Evolutionary conservation across 345 rosid genomes (phyloP).

Genomic region (Dimocarpus longan): DNA sequence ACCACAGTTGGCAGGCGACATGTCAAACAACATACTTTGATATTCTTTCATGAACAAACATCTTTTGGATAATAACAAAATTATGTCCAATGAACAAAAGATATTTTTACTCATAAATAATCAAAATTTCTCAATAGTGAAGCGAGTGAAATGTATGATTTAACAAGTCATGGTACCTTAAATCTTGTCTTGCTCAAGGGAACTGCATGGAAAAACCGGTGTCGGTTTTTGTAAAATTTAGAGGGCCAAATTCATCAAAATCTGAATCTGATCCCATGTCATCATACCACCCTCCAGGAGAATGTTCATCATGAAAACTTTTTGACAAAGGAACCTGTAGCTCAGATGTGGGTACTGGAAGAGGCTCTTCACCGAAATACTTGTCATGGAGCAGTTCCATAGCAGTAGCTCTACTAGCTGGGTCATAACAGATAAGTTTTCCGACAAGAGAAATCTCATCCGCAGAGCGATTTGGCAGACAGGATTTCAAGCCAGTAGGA

Average conservation of each 20-base stretch:
- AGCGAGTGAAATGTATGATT: constrained; percentile 4
- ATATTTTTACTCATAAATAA: neutral
- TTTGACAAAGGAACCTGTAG: constrained; percentile 64
- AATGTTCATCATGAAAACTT: constrained; percentile 62
- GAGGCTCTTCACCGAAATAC: constrained; percentile 74
- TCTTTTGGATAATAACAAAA: neutral
- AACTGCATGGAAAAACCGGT: constrained; percentile 71
- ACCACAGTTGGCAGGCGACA: neutral
- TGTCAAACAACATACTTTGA: neutral
- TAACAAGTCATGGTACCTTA: constrained; percentile 9
- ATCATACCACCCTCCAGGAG: constrained; percentile 46
- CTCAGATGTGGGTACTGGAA: constrained; percentile 66
- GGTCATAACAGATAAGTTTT: constrained; percentile 81
- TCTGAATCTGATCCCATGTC: constrained; percentile 66
- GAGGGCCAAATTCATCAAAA: constrained; percentile 56
- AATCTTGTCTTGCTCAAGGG: constrained; percentile 30
- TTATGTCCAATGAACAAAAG: neutral
- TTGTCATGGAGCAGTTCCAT: constrained; percentile 72
- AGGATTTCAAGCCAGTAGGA: constrained; percentile 64
- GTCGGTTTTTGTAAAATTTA: constrained; percentile 49
- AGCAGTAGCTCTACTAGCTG: constrained; percentile 71
- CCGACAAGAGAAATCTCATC: constrained; percentile 67
- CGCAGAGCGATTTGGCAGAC: constrained; percentile 47
- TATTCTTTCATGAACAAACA: neutral
- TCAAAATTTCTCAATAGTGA: neutral